Conservation (phyloP, 179 eudicot genomes). For the Beta lomatogona region DNA sequence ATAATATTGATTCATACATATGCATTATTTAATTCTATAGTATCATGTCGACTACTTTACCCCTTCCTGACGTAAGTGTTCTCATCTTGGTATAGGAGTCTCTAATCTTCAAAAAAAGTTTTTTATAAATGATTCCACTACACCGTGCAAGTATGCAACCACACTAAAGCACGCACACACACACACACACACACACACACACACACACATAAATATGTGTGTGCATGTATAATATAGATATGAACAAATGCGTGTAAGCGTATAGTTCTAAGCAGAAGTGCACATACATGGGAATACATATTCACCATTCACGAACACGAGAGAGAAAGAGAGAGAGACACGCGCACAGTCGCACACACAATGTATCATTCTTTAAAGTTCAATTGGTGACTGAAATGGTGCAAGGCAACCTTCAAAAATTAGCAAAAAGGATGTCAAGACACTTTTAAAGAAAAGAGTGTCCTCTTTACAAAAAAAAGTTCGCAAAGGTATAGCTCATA, state of each 20-base stretch:
- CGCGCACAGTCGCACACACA: not conserved
- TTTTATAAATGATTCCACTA: no score
- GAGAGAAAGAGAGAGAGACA: no score
- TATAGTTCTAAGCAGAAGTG: no score
- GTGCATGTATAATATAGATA: no score
- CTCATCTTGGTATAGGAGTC: not conserved
- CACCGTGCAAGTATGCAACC: no score
- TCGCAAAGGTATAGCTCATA: not conserved
- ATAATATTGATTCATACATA: no score
- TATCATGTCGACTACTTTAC: not conserved
- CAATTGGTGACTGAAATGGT: not conserved
- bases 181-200: no score
- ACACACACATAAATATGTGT: no score
- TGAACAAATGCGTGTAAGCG: no score
- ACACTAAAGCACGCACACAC: no score
- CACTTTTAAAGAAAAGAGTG: not conserved
- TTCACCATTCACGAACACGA: not conserved
- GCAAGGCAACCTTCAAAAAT: not conserved
- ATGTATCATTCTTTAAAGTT: not conserved
- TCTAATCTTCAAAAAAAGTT: no score
- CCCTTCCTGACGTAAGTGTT: not conserved
- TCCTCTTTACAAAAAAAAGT: not conserved
- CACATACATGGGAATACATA: not conserved
- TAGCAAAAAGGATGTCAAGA: not conserved
- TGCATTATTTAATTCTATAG: not conserved